Conservation (phyloP, 1,139 yeast genomes). For the Zygosaccharomyces pseudobailii region DNA sequence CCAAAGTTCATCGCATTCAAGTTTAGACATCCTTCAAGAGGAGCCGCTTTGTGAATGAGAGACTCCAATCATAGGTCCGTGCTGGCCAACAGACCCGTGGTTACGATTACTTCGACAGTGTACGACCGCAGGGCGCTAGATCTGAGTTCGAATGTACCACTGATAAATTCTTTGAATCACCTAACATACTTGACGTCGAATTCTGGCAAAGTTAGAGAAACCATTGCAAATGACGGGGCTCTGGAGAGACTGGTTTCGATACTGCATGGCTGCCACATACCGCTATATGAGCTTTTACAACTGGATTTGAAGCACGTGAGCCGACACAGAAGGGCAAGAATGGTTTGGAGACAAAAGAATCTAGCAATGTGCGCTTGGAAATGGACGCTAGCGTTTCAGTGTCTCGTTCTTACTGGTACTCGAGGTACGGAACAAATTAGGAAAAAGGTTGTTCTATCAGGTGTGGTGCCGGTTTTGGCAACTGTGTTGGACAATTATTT, state of each 20-base stretch:
- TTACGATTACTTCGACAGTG: conserved; percentile 79
- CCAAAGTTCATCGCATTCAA: not conserved
- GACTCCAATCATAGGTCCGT: conserved; percentile 83
- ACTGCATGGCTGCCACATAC: conserved; percentile 67
- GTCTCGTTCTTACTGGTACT: conserved; percentile 85
- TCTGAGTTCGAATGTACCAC: conserved; percentile 82
- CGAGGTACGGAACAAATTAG: conserved; percentile 86
- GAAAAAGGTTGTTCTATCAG: conserved; percentile 84
- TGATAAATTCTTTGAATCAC: conserved; percentile 87
- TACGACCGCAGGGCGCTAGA: conserved; percentile 92
- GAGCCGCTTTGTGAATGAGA: conserved; percentile 51
- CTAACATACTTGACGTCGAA: conserved; percentile 82
- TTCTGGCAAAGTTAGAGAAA: conserved; percentile 84
- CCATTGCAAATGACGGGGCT: conserved; percentile 86
- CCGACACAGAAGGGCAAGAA: conserved; percentile 18
- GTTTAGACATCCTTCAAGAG: not conserved
- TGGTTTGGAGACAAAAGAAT: conserved; percentile 32
- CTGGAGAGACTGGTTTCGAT: conserved; percentile 82
- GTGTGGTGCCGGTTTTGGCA: conserved; percentile 84
- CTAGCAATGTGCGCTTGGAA: conserved; percentile 79
- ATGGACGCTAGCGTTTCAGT: conserved; percentile 93
- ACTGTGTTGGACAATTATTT: conserved; percentile 86
- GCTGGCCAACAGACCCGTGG: conserved; percentile 79
- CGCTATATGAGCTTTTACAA: conserved; percentile 22
- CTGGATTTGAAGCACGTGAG: conserved; percentile 18